phyloP scores from a whole-genome alignment of 805 yeast genomes.

The Cyberlindnera mississippiensis region DNA sequence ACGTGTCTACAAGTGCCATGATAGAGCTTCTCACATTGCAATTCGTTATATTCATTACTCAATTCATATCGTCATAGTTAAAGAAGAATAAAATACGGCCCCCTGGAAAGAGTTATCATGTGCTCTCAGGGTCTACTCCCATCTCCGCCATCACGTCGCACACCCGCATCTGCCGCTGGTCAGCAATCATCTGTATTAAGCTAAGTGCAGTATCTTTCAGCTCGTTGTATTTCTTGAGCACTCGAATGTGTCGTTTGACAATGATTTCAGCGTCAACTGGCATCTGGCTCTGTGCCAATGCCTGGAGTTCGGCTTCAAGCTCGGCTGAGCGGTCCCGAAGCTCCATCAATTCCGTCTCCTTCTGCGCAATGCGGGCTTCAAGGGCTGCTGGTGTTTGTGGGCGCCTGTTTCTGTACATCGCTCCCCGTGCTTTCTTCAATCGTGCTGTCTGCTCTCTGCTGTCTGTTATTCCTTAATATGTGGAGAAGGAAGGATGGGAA shows the following conservation, averaged over 20 bases:
- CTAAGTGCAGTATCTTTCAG: conserved; percentile 57
- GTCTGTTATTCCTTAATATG: no score
- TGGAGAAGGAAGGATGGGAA: no score
- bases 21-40: no score
- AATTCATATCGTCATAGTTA: no score
- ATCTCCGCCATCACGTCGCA: conserved; percentile 51
- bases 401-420: conserved; percentile 10
- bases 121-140: conserved; percentile 30
- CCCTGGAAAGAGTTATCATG: neutral
- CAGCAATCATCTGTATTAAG: conserved; percentile 56
- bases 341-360: conserved; percentile 4
- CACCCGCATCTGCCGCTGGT: conserved; percentile 45
- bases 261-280: conserved; percentile 39
- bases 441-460: no score
- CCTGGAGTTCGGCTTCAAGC: conserved; percentile 9
- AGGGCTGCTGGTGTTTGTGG: conserved; percentile 4
- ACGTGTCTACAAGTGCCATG: no score
- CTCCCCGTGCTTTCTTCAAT: neutral
- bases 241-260: conserved; percentile 47
- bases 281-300: conserved; percentile 14
- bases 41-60: no score
- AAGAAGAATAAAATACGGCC: no score
- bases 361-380: conserved; percentile 9
- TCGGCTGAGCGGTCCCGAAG: conserved; percentile 8
- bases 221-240: conserved; percentile 57